Percentiles rank a stretch among this genome's conserved stretches.
These are phyloP conservation scores for Leccinum pellstonianum DNA, from an alignment of 768 basidiomycete genomes.

Conservation along the genomic window DNA sequence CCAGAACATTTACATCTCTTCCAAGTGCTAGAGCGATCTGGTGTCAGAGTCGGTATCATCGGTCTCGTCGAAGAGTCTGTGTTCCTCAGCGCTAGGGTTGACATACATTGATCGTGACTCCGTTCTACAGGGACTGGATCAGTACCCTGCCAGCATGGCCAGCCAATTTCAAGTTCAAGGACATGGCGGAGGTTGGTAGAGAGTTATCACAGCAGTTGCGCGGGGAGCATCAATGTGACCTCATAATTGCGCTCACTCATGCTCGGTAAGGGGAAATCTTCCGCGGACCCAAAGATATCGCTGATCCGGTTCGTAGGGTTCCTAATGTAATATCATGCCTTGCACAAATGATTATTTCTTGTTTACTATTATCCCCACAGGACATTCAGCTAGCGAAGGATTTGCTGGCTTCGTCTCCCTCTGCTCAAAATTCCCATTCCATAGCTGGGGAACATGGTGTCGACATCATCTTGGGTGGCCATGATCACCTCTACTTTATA, in stretches of 20 bases:
- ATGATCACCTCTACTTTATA: conserved; percentile 82
- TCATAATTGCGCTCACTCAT: conserved; percentile 87
- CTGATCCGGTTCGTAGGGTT: conserved; percentile 22
- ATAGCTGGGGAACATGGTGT: conserved; percentile 66
- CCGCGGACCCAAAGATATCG: background rate
- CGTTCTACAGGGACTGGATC: conserved; percentile 75
- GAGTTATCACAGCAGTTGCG: conserved; percentile 75
- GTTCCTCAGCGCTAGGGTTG: background rate
- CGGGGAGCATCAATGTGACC: conserved; percentile 69
- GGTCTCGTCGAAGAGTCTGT: conserved; percentile 84
- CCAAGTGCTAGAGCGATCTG: conserved; percentile 65
- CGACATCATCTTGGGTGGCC: conserved; percentile 83
- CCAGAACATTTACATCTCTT: conserved; percentile 65
- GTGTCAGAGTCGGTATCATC: conserved; percentile 74
- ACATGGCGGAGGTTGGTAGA: conserved; percentile 72
- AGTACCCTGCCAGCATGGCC: conserved; percentile 87
- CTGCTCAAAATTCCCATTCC: conserved; percentile 42
- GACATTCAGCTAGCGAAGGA: conserved; percentile 70
- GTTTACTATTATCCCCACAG: conserved; percentile 37
- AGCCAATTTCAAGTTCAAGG: conserved; percentile 66
- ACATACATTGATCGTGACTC: background rate
- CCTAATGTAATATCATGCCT: conserved; percentile 27
- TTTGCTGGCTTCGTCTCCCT: conserved; percentile 58
- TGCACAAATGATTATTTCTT: background rate
- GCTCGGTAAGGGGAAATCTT: conserved; percentile 48